Evolutionary conservation across 225 moss, liverwort and hornwort species (phyloP).

Genomic region (Physcomitrellopsis africana): DNA sequence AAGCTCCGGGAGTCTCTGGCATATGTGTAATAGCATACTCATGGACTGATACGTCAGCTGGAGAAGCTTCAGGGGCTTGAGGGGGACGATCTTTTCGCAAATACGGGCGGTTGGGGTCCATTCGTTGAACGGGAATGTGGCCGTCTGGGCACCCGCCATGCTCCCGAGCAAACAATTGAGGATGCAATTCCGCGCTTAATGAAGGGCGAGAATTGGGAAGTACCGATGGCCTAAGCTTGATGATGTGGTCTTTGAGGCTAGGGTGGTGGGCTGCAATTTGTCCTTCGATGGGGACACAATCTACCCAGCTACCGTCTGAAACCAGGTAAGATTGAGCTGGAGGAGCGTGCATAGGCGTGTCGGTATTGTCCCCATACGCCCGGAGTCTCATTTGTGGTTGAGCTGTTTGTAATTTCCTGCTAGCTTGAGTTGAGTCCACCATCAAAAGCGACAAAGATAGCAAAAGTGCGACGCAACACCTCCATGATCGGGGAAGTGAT

Average conservation of each 20-base stretch:
- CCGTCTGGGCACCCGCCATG: conserved; percentile 22
- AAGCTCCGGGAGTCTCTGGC: fast-evolving
- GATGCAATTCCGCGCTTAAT: not conserved
- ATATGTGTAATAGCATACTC: conserved; percentile 28
- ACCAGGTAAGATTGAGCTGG: conserved; percentile 6
- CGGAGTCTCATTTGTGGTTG: not conserved
- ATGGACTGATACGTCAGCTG: not conserved
- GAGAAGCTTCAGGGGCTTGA: not conserved
- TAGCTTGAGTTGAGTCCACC: not conserved
- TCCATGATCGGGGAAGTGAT: no score
- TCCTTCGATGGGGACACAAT: conserved; percentile 20
- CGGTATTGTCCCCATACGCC: conserved; percentile 1
- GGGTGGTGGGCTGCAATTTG: conserved; percentile 28
- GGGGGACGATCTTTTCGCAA: not conserved
- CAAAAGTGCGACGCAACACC: no score
- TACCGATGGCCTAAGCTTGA: not conserved
- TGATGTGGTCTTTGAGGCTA: conserved; percentile 16
- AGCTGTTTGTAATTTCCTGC: not conserved
- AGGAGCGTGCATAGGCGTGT: conserved; percentile 5
- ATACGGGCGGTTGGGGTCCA: conserved; percentile 3
- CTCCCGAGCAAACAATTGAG: conserved; percentile 20
- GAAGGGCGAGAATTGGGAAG: no score
- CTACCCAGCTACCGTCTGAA: conserved; percentile 24
- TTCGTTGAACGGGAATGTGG: not conserved
- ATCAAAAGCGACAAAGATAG: no score